Conservation (phyloP, 2,329 filamentous ascomycete species). For the Chaetomiaceae sp. region DNA sequence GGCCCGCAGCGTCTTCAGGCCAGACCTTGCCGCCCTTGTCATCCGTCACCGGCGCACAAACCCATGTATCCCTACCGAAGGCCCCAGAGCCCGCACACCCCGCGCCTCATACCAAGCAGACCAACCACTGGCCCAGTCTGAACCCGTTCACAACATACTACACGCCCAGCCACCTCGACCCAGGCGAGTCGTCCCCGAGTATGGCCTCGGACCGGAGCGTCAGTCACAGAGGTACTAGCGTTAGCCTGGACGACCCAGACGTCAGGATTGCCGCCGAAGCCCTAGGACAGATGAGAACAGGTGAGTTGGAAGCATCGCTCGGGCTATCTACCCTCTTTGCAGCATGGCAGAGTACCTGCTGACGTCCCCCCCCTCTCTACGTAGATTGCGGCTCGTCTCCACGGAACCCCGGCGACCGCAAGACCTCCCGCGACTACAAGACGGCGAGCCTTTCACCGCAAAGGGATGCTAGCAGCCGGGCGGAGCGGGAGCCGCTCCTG, state of each 20-base stretch:
- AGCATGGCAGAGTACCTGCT: constrained; percentile 20
- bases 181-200: constrained; percentile 41
- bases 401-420: constrained; percentile 31
- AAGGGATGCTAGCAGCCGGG: constrained; percentile 15
- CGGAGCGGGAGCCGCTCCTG: constrained; percentile 71
- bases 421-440: constrained; percentile 23
- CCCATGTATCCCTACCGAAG: constrained; percentile 22
- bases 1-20: constrained; percentile 23
- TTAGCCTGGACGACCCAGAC: constrained; percentile 61
- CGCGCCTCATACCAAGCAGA: constrained; percentile 18
- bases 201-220: constrained; percentile 47
- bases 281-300: constrained; percentile 67
- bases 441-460: constrained; percentile 4
- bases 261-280: constrained; percentile 70
- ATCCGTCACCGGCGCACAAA: constrained; percentile 33
- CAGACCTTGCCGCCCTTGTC: constrained; percentile 41
- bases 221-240: constrained; percentile 44
- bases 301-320: constrained; percentile 41
- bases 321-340: neutral
- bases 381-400: constrained; percentile 65
- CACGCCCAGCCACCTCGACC: constrained; percentile 39
- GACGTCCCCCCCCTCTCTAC: constrained; percentile 13
- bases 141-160: constrained; percentile 48
- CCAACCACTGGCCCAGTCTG: constrained; percentile 43
- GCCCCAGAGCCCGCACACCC: constrained; percentile 8